phyloP scores from a whole-genome alignment of 1,139 yeast genomes.

The Geotrichum reessii region DNA sequence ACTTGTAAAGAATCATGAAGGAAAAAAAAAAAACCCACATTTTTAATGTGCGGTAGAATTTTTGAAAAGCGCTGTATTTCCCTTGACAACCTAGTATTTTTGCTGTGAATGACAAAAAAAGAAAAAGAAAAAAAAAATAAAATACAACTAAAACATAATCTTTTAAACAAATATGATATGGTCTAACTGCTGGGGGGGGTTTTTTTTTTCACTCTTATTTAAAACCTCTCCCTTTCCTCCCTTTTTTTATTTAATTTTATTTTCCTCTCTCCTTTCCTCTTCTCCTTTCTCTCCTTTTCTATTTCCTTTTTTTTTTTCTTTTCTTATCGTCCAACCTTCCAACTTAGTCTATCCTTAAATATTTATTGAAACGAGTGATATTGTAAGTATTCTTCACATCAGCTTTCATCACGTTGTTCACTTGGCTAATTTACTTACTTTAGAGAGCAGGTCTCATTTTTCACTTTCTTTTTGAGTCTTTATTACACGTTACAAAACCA shows the following conservation, averaged over 20 bases:
- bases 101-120: too few relatives aligned
- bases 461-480: not conserved
- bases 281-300: slow-evolving; percentile 4
- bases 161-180: not conserved
- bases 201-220: not conserved
- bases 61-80: too few relatives aligned
- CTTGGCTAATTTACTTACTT: not conserved
- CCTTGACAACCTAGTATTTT: too few relatives aligned
- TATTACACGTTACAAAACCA: not conserved
- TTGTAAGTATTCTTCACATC: not conserved
- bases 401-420: not conserved
- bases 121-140: not conserved
- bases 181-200: not conserved
- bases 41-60: too few relatives aligned
- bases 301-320: not conserved
- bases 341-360: slow-evolving; percentile 10
- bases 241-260: slow-evolving; percentile 3
- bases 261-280: slow-evolving; percentile 3
- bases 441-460: slow-evolving; percentile 18
- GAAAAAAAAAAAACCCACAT: not conserved
- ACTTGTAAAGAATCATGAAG: too few relatives aligned
- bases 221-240: not conserved
- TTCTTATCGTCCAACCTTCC: slow-evolving; percentile 3
- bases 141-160: not conserved
- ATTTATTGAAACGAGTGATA: not conserved